phyloP scores from a whole-genome alignment of 345 rosid species.

The Populus alba region DNA sequence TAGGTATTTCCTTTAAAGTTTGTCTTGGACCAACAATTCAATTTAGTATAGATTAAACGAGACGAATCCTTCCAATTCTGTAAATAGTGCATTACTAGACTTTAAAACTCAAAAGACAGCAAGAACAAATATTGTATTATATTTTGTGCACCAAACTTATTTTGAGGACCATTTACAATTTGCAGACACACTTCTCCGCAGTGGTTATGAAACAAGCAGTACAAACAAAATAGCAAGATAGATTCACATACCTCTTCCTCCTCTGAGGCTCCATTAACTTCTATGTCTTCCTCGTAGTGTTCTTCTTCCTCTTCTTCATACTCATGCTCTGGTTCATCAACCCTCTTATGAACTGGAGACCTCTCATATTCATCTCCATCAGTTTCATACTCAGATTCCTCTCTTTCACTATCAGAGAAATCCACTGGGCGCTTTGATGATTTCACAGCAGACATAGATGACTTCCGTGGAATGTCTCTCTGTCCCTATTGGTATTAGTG shows the following conservation, averaged over 20 bases:
- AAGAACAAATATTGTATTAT: no score
- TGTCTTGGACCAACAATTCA: no score
- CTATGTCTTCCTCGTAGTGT: conserved; percentile 48
- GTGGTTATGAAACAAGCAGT: background rate
- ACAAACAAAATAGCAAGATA: background rate
- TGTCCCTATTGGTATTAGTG: conserved; percentile 41
- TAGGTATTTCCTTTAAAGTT: no score
- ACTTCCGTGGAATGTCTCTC: conserved; percentile 60
- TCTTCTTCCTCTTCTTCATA: conserved; percentile 77
- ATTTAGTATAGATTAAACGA: no score
- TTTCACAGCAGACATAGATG: conserved; percentile 52
- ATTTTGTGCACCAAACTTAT: no score
- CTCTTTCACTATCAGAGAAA: conserved; percentile 87
- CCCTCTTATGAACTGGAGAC: conserved; percentile 50
- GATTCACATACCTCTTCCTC: conserved; percentile 36
- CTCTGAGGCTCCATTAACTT: conserved; percentile 57
- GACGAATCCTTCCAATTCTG: no score
- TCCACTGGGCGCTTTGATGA: conserved; percentile 64
- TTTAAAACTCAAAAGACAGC: no score
- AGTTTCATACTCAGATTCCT: conserved; percentile 93
- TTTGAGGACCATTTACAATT: no score
- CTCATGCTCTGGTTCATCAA: conserved; percentile 72
- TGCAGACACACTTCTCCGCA: no score
- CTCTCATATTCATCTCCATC: conserved; percentile 82
- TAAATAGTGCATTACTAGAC: no score